Evolutionary conservation across 2,329 filamentous ascomycete species (phyloP), one percentile per base, ranked within the genome.

Genomic region (Ophiocordyceps camponoti-saundersi): DNA sequence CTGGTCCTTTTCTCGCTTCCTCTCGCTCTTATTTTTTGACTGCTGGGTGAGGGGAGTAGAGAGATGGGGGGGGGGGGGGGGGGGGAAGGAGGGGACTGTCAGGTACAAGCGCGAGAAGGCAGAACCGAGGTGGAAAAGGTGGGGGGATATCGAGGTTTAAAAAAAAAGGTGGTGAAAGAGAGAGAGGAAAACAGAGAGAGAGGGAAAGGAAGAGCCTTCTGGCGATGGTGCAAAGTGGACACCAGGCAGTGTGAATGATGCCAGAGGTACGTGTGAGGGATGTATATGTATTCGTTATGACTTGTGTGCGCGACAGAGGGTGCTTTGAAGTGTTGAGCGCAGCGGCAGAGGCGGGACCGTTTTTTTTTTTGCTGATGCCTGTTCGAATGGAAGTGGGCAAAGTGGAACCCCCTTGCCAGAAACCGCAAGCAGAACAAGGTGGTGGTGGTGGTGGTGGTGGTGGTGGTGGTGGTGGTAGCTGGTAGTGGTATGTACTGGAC

Each of bases 361-460:
- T 48, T 47, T 52, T 51, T 48, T 47, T 52, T 34, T 34, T 34
- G 30, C 46, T 45, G 51, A 50, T 53, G 48, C 52, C 52, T 50
- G 50, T 51, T 53, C 47, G 46, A 47, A n/a, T 50, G 53, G 46
- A 50, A 50, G 54, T 51, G 11, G 30, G 30, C 30, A 34, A 52
- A 55, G 53, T 53, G 51, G 53, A 52, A n/a, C n/a, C 47, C 23
- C 52, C 52, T 46, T 48, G 52, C 49, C 39, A 49, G 49, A 45
- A 52, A 51, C 54, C 54, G 53, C 53, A 56, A 55, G 48, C 53
- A 56, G 53, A 46, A 46, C 50, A 51, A 52, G 49, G 47, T 53
- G 51, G 48, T 50, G 48, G 46, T 51, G 48, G 49, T 50, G 49
- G 51, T n/a, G n/a, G n/a, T n/a, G n/a, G n/a, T n/a, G n/a, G n/a